These are phyloP conservation scores for Aspergillus amoenus DNA, from an alignment of 2,329 filamentous ascomycete species.

Conservation along the genomic window DNA sequence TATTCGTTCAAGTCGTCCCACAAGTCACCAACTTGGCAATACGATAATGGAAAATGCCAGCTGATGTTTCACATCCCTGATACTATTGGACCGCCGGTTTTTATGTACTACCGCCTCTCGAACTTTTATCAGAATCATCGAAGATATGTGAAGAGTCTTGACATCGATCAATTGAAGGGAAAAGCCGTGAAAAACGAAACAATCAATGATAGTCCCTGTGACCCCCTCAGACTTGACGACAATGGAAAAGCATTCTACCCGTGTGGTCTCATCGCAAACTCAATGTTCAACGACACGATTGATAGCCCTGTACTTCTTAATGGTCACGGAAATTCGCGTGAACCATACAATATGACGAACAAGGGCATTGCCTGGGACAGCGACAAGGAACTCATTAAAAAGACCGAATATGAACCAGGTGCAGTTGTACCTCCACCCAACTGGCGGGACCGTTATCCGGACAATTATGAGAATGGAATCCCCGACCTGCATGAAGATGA, in stretches of 20 bases:
- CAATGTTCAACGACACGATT: conserved; percentile 93
- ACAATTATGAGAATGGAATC: conserved; percentile 67
- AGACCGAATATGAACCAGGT: conserved; percentile 62
- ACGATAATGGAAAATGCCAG: conserved; percentile 58
- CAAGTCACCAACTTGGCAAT: conserved; percentile 34
- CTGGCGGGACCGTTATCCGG: conserved; percentile 70
- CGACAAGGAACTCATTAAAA: conserved; percentile 76
- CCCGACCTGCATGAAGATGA: conserved; percentile 75
- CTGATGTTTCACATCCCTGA: conserved; percentile 79
- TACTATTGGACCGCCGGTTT: conserved; percentile 74
- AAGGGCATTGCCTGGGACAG: conserved; percentile 82
- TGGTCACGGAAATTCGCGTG: conserved; percentile 47
- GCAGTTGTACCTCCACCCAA: conserved; percentile 82
- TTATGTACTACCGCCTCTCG: conserved; percentile 91
- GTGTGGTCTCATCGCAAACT: conserved; percentile 95
- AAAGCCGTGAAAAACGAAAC: conserved; percentile 58
- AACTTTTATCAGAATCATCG: conserved; percentile 99
- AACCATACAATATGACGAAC: conserved; percentile 73
- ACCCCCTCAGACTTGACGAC: conserved; percentile 63
- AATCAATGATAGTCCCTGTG: conserved; percentile 70
- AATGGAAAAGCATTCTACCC: conserved; percentile 79
- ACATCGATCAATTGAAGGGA: conserved; percentile 79
- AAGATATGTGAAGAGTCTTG: conserved; percentile 88
- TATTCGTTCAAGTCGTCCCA: conserved; percentile 68
- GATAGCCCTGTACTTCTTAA: conserved; percentile 56